phyloP scores from a whole-genome alignment of 1,284 basidiomycete genomes.

The Omphalotus olearius region DNA sequence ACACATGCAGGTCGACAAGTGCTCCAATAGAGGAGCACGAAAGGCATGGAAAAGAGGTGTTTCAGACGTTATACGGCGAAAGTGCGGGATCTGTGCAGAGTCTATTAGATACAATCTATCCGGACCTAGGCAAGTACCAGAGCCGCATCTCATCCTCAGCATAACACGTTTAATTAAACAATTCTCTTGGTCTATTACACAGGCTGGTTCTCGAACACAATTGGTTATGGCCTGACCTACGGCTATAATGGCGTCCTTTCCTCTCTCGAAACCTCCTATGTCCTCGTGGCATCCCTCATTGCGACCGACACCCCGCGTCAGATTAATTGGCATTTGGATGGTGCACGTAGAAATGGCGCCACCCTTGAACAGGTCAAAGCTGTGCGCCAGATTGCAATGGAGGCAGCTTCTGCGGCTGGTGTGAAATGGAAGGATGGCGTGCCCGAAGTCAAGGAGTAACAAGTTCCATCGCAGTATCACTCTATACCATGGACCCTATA shows the following conservation, averaged over 20 bases:
- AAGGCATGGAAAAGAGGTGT: conserved; percentile 8
- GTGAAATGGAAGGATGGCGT: conserved; percentile 41
- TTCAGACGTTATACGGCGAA: conserved; percentile 13
- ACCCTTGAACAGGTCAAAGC: conserved; percentile 34
- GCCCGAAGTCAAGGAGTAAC: conserved; percentile 27
- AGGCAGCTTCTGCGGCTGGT: conserved; percentile 32
- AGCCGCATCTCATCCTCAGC: not conserved
- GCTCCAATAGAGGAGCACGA: conserved; percentile 8
- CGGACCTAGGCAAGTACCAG: conserved; percentile 17
- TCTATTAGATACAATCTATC: conserved; percentile 14
- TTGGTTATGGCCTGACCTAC: conserved; percentile 49
- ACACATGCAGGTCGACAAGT: not conserved
- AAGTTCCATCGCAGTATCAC: too few species aligned
- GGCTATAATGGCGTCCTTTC: conserved; percentile 34
- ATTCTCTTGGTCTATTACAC: not conserved
- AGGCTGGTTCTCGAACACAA: conserved; percentile 49
- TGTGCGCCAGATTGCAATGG: conserved; percentile 38
- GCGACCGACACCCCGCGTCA: conserved; percentile 48
- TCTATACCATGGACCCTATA: too few species aligned
- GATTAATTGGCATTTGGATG: conserved; percentile 50
- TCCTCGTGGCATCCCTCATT: conserved; percentile 46
- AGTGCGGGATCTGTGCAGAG: conserved; percentile 14
- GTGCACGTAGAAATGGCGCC: conserved; percentile 38
- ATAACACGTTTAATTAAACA: not conserved
- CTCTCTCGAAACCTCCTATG: conserved; percentile 42